Percentiles rank a stretch among this genome's conserved stretches.
These are phyloP conservation scores for Terana coerulea DNA, from an alignment of 768 basidiomycete species.

Conservation along the genomic window DNA sequence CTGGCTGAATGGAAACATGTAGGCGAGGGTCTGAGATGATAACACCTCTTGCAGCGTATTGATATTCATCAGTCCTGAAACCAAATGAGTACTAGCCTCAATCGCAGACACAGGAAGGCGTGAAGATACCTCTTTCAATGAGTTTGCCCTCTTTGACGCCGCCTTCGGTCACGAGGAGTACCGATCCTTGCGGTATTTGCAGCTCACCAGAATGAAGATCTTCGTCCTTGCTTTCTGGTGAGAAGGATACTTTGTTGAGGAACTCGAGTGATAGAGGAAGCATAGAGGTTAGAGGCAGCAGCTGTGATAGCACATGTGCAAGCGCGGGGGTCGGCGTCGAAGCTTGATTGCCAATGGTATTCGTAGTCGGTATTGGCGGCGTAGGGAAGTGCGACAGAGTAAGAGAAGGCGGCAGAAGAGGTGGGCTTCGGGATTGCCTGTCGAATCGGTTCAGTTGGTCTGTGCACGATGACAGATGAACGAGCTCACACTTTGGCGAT, in stretches of 20 bases:
- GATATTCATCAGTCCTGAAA: slow-evolving; percentile 59
- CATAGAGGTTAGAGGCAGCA: slow-evolving; percentile 54
- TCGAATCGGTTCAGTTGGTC: slow-evolving; percentile 6
- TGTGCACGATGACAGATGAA: not conserved
- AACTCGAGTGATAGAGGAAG: slow-evolving; percentile 60
- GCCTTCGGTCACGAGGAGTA: slow-evolving; percentile 61
- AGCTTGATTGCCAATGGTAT: not conserved
- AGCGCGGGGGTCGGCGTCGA: slow-evolving; percentile 39
- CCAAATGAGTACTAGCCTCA: not conserved
- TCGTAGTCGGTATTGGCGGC: slow-evolving; percentile 16
- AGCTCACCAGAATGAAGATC: slow-evolving; percentile 73
- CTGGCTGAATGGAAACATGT: slow-evolving; percentile 71
- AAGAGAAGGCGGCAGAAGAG: slow-evolving; percentile 64
- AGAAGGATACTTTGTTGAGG: slow-evolving; percentile 56
- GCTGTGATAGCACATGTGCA: slow-evolving; percentile 46
- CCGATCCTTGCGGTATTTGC: slow-evolving; percentile 62
- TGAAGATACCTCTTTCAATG: slow-evolving; percentile 39
- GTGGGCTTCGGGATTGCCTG: slow-evolving; percentile 65
- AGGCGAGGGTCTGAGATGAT: slow-evolving; percentile 61
- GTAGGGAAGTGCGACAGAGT: slow-evolving; percentile 61
- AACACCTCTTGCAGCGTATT: slow-evolving; percentile 62
- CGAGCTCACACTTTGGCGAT: slow-evolving; percentile 62
- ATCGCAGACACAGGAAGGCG: not conserved
- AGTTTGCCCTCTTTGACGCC: slow-evolving; percentile 67
- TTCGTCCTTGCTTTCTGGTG: slow-evolving; percentile 64